Evolutionary conservation across 1,139 yeast genomes (phyloP), one percentile per base, ranked within the genome.

Genomic region (Trichomonascaceae sp.): DNA sequence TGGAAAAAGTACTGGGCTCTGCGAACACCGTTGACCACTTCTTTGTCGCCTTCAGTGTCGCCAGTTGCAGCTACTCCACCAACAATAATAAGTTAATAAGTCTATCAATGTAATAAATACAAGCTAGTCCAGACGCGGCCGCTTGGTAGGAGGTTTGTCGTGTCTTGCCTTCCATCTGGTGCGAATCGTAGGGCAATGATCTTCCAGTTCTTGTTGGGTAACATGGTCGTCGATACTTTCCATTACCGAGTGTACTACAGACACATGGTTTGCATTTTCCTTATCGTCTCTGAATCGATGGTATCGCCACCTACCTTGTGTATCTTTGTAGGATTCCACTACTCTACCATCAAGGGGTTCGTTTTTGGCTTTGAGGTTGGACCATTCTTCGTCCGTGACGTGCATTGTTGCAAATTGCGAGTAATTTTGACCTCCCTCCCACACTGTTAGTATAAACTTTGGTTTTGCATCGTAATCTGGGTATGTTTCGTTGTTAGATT

Each of bases 211-310:
- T 37, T 81, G 79, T 43, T 79, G 75, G 14, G 73, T 65, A 2
- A 89, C 95, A 1, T 92, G 80, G 56, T 89, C 98, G 43, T 74
- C 71, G 32, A 92, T 89, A 52, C 93, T 78, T 42, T 76, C 73
- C 34, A 87, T 59, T 29, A 89, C 87, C 50, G 79, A 87, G 38
- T 74, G 75, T 11, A 85, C 95, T 15, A 81, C 84, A 14, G 76
- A 63, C 4, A 74, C 56, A 54, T 84, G 94, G 53, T 92, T 92
- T 8, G 93, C 97, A 49, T 80, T 78, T 16, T 71, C 59, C 52
- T 92, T 92, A 54, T 92, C 99, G 56, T 89, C 94, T 52, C 99
- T 67, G 56, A 89, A 89, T 38, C 99, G 66, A 38, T 89, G 57
- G 65, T 81, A 69, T 40, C 75, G 74, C 98, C 98, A 92, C 35